Evolutionary conservation across 2,329 filamentous ascomycete genomes (phyloP).

Genomic region (Didymella segeticola): DNA sequence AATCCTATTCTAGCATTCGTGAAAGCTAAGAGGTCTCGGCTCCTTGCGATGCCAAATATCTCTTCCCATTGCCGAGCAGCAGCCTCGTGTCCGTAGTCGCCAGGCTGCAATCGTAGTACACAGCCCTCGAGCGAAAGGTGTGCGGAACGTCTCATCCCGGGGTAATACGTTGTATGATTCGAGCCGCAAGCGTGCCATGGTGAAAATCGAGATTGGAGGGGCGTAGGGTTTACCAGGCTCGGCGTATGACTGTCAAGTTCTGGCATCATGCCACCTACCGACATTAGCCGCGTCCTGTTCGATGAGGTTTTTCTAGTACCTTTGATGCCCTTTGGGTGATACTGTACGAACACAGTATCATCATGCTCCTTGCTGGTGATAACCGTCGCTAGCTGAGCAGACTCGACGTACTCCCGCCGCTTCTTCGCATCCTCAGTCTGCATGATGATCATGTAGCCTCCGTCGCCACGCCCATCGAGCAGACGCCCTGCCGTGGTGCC

Average conservation of each 20-base stretch:
- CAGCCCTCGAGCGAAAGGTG: conserved; percentile 48
- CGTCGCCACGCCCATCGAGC: conserved; percentile 52
- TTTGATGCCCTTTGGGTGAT: conserved; percentile 54
- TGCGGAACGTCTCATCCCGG: conserved; percentile 46
- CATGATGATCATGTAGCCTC: conserved; percentile 60
- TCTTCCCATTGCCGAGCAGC: conserved; percentile 52
- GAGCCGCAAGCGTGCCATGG: conserved; percentile 56
- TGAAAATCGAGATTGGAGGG: conserved; percentile 48
- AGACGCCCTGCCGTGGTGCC: conserved; percentile 52
- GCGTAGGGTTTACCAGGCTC: conserved; percentile 45
- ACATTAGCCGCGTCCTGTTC: conserved; percentile 1
- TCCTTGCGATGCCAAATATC: conserved; percentile 51
- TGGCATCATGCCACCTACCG: conserved; percentile 52
- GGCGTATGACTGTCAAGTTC: conserved; percentile 52
- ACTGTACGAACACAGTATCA: conserved; percentile 51
- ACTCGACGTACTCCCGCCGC: conserved; percentile 49
- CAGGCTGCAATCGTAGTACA: conserved; percentile 47
- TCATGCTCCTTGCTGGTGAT: conserved; percentile 47
- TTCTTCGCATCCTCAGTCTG: conserved; percentile 51
- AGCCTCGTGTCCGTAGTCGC: conserved; percentile 45
- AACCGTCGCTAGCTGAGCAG: conserved; percentile 44
- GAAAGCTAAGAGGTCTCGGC: conserved; percentile 49
- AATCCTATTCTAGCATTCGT: conserved; percentile 48
- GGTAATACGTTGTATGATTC: conserved; percentile 44
- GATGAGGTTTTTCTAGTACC: conserved; percentile 23